Evolutionary conservation across 176 grass and related monocot genomes (phyloP), one percentile per base, ranked within the genome.

Genomic region (sorghum (Sorghum bicolor)): DNA sequence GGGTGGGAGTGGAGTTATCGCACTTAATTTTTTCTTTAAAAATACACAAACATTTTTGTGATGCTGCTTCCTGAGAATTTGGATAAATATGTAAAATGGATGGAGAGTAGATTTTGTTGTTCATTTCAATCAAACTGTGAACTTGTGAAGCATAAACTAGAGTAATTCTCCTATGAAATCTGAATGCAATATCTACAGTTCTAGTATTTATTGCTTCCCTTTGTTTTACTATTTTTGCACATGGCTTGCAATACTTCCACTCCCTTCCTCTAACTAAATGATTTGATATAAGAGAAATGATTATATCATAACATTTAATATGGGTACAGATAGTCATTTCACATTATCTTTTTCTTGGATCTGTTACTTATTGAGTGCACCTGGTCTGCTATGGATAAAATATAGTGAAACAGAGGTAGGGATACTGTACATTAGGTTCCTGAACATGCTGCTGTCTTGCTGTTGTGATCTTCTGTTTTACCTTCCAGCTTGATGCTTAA

Each of bases 401-500:
- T 13, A 28, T 62, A 13, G 58, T 62, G 58, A 62, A 26, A 61
- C 57, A 26, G 57, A 26, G 57, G 58, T 25, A 61, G 22, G 8
- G 14, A 48, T 63, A 77, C 63, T 29, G 41, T 78, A 62, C 16
- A 39, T 77, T 64, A 37, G 38, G 36, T 67, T 36, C 58, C 5
- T 77, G 78, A 83, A 44, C 29, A 29, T 36, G 47, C 15, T 63
- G 34, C 66, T 74, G 14, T 37, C 52, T 67, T 67, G 41, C 43
- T 40, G 33, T 79, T 79, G 20, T 43, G 25, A 71, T 79, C 9
- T 67, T 84, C 37, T 44, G 16, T 44, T 78, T 12, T 73, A 61
- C 44, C 45, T 78, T 83, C 73, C 28, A 26, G 45, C n/a, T 66
- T 15, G 67, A 13, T 64, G 80, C 20, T 82, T 88, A 69, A 41